Conservation (phyloP, 2,329 filamentous ascomycete genomes). For the Teratosphaeria destructans region DNA sequence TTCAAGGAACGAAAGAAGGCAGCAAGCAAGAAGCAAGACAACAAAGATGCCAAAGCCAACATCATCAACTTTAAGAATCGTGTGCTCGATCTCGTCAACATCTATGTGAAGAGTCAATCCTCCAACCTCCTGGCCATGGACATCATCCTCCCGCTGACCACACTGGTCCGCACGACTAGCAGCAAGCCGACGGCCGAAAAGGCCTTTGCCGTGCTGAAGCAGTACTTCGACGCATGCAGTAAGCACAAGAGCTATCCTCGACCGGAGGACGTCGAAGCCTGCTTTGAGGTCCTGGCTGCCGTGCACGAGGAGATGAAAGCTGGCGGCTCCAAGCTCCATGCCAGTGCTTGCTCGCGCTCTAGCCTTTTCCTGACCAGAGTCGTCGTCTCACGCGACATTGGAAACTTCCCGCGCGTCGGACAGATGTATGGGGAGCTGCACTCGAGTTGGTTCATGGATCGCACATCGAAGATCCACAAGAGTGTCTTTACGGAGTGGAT, state of each 20-base stretch:
- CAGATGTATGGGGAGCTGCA: slow-evolving; percentile 34
- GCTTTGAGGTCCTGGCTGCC: slow-evolving; percentile 49
- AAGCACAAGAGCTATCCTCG: slow-evolving; percentile 36
- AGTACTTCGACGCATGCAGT: slow-evolving; percentile 56
- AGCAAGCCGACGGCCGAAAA: slow-evolving; percentile 67
- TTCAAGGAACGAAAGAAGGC: slow-evolving; percentile 65
- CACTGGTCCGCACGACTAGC: slow-evolving; percentile 63
- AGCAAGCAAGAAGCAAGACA: slow-evolving; percentile 65
- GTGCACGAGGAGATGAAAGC: slow-evolving; percentile 59
- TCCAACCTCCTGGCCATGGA: slow-evolving; percentile 56
- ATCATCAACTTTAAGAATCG: slow-evolving; percentile 93
- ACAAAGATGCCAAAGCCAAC: slow-evolving; percentile 76
- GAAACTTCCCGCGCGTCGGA: slow-evolving; percentile 28
- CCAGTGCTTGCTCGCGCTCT: slow-evolving; percentile 62
- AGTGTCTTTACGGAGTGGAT: slow-evolving; percentile 38
- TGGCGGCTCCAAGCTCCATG: slow-evolving; percentile 58
- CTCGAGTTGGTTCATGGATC: slow-evolving; percentile 33
- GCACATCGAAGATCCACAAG: slow-evolving; percentile 31
- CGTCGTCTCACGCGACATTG: slow-evolving; percentile 41
- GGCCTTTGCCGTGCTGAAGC: slow-evolving; percentile 59
- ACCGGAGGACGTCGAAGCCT: slow-evolving; percentile 32
- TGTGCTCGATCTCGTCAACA: slow-evolving; percentile 74
- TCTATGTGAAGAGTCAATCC: slow-evolving; percentile 73
- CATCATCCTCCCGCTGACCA: slow-evolving; percentile 65
- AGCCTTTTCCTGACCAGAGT: slow-evolving; percentile 57